These are phyloP conservation scores for Agastache rugosa DNA, from an alignment of 257 asterid genomes.

Conservation along the genomic window DNA sequence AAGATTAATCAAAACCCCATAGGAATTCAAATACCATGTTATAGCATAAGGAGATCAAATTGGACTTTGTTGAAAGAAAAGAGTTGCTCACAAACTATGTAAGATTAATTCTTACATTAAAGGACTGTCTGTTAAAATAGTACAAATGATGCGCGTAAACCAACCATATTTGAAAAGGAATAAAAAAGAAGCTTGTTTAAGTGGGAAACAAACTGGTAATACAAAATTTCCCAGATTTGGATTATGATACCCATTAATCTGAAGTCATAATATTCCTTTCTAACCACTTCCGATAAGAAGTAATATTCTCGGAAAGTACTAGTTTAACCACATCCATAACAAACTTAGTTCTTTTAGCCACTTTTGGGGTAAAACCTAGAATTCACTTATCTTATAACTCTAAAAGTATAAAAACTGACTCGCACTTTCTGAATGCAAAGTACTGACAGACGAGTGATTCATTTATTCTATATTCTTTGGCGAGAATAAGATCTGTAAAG, in stretches of 20 bases:
- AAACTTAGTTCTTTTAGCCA: not conserved
- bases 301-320: not conserved
- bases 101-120: conserved; percentile 7
- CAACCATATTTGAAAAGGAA: not conserved
- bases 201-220: not conserved
- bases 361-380: not conserved
- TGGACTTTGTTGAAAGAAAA: not conserved
- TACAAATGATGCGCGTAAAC: not conserved
- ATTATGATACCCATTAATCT: not conserved
- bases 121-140: conserved; percentile 6
- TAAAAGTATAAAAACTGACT: not conserved
- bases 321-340: not conserved
- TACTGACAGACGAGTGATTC: not conserved
- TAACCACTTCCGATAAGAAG: not conserved
- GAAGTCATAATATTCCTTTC: not conserved
- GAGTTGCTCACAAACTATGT: not conserved
- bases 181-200: not conserved
- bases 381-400: not conserved
- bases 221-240: conserved; percentile 3
- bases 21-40: conserved; percentile 16
- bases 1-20: conserved; percentile 7
- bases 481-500: too few relatives aligned
- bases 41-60: conserved; percentile 17
- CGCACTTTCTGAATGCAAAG: not conserved
- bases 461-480: too few relatives aligned